Percentiles rank a stretch among this genome's conserved stretches.
Evolutionary conservation across 192 early-diverging fungal genomes (phyloP).

Genomic region (Geosiphon pyriformis): DNA sequence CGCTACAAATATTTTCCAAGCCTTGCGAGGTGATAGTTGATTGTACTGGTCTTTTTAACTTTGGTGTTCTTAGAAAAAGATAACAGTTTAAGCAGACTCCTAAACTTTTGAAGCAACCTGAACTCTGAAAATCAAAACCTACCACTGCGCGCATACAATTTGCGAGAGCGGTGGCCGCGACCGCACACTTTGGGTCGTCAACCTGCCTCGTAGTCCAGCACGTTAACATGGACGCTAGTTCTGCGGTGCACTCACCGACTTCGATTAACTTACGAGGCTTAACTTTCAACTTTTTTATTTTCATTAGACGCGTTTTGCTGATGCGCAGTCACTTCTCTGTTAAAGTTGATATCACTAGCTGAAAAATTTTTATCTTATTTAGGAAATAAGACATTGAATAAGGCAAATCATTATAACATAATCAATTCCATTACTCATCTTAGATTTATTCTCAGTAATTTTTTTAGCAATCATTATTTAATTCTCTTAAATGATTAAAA

Average conservation of each 20-base stretch:
- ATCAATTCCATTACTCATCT: too few relatives aligned
- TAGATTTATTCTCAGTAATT: too few relatives aligned
- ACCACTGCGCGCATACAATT: conserved; percentile 55
- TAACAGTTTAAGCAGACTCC: neutral
- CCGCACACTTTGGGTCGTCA: conserved; percentile 48
- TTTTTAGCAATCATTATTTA: too few relatives aligned
- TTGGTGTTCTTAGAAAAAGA: neutral
- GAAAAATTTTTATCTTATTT: too few relatives aligned
- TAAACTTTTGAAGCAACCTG: neutral
- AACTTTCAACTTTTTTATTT: conserved; percentile 55
- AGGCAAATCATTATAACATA: too few relatives aligned
- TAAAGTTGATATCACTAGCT: too few relatives aligned
- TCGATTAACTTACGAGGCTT: conserved; percentile 50
- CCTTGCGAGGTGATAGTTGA: conserved; percentile 18
- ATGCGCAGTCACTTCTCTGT: too few relatives aligned
- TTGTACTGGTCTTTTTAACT: conserved; percentile 10
- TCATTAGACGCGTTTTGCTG: too few relatives aligned
- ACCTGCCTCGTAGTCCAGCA: conserved; percentile 52
- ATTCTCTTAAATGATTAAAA: too few relatives aligned
- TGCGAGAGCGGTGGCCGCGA: conserved; percentile 44
- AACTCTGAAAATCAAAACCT: conserved; percentile 20
- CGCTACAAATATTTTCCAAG: conserved; percentile 14
- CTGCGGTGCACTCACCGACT: conserved; percentile 48
- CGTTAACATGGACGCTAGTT: conserved; percentile 56
- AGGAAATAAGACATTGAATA: too few relatives aligned